These are phyloP conservation scores for Grosmannia clavigera DNA, from an alignment of 2,329 filamentous ascomycete species.

Conservation along the genomic window DNA sequence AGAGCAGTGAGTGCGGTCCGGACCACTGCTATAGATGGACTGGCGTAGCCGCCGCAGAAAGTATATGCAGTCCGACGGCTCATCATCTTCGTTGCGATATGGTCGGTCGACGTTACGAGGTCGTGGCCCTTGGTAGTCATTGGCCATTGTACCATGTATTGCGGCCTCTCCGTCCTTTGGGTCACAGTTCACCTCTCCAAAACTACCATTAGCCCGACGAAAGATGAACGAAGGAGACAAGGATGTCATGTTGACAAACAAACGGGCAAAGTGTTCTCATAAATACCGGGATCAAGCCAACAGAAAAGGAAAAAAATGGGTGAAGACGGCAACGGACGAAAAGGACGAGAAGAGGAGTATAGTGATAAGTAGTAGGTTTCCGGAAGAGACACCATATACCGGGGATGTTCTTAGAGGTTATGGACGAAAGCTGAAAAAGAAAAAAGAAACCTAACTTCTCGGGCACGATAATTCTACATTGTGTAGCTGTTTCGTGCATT, in stretches of 20 bases:
- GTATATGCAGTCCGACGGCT: conserved; percentile 4
- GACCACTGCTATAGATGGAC: conserved; percentile 2
- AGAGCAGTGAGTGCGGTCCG: conserved; percentile 3
- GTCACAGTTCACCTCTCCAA: conserved; percentile 1
- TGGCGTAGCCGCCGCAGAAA: conserved; percentile 1
- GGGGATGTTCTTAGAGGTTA: no score
- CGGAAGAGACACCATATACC: no score
- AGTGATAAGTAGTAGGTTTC: no score
- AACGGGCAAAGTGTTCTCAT: background rate
- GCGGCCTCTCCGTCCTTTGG: no score
- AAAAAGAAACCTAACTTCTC: background rate
- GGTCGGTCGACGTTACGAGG: conserved; percentile 7
- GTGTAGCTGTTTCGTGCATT: no score
- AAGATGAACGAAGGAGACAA: background rate
- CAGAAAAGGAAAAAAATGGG: no score
- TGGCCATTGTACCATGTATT: background rate
- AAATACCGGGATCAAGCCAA: no score
- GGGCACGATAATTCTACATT: no score
- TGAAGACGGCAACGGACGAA: no score
- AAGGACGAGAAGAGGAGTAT: no score
- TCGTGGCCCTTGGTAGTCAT: background rate
- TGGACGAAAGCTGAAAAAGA: no score
- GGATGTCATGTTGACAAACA: background rate
- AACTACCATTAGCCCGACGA: conserved; percentile 7
- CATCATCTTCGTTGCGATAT: conserved; percentile 7